Conservation (phyloP, 1,139 yeast genomes). For the Pichia terricola region DNA sequence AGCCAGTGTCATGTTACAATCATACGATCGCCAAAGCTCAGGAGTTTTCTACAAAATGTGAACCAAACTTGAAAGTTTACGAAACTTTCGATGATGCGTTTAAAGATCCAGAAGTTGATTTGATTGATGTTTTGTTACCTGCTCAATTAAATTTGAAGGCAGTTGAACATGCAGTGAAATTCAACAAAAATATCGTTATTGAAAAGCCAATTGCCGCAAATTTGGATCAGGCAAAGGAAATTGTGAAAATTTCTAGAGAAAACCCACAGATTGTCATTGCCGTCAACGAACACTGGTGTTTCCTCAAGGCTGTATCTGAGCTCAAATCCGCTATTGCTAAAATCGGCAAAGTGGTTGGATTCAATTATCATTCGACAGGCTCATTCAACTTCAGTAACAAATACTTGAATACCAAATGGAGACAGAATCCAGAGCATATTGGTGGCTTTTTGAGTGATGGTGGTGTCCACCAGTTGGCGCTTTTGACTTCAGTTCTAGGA, state of each 20-base stretch:
- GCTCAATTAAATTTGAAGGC: constrained; percentile 67
- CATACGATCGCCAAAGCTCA: constrained; percentile 79
- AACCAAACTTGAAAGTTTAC: constrained; percentile 46
- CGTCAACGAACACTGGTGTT: constrained; percentile 81
- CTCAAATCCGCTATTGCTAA: constrained; percentile 49
- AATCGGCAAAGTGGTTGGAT: constrained; percentile 70
- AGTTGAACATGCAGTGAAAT: constrained; percentile 53
- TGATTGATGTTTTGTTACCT: constrained; percentile 79
- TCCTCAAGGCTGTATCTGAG: constrained; percentile 44
- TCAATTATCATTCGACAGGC: constrained; percentile 75
- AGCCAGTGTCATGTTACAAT: constrained; percentile 60
- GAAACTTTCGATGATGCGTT: constrained; percentile 58
- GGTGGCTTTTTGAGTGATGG: constrained; percentile 92
- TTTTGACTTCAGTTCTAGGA: constrained; percentile 77
- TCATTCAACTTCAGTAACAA: constrained; percentile 58
- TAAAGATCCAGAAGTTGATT: constrained; percentile 53
- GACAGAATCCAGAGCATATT: constrained; percentile 78
- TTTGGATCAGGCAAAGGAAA: constrained; percentile 65
- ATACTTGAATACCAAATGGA: constrained; percentile 71
- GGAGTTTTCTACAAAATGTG: constrained; percentile 59
- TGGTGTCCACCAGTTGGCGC: constrained; percentile 89
- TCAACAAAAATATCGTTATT: constrained; percentile 67
- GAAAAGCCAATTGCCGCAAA: constrained; percentile 93
- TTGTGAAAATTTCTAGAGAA: constrained; percentile 56
- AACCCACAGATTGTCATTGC: constrained; percentile 46